phyloP scores from a whole-genome alignment of 1,284 basidiomycete species.

The Pisolithus thermaeus region DNA sequence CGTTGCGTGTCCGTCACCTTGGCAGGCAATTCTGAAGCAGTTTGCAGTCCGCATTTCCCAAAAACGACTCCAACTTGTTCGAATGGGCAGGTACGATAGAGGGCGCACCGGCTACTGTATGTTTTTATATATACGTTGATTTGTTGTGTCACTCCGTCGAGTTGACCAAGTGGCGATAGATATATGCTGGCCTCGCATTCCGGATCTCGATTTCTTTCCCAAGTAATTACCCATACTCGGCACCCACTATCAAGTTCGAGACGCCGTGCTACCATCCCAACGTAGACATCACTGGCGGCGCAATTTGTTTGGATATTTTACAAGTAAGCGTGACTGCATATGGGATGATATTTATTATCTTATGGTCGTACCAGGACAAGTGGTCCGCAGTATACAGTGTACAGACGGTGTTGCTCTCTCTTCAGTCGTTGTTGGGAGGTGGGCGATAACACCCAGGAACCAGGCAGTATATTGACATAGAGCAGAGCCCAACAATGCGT shows the following conservation, averaged over 20 bases:
- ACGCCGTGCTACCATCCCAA: conserved; percentile 85
- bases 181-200: conserved; percentile 72
- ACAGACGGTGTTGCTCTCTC: conserved; percentile 79
- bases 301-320: conserved; percentile 81
- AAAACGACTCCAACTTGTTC: conserved; percentile 74
- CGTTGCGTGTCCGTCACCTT: conserved; percentile 2
- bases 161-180: conserved; percentile 34
- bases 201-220: conserved; percentile 79
- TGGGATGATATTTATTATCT: conserved; percentile 6
- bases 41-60: conserved; percentile 75
- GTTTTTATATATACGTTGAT: conserved; percentile 18
- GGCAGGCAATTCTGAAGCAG: conserved; percentile 6
- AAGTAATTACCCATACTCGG: conserved; percentile 76
- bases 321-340: conserved; percentile 42
- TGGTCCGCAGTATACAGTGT: conserved; percentile 90
- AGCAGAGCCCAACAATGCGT: conserved; percentile 86
- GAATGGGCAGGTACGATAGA: conserved; percentile 84
- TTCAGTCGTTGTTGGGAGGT: conserved; percentile 84
- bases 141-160: background rate
- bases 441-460: conserved; percentile 17
- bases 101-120: conserved; percentile 67
- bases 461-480: background rate
- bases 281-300: conserved; percentile 71
- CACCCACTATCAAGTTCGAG: conserved; percentile 76
- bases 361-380: conserved; percentile 55